Conservation (phyloP, 768 basidiomycete species). For the Suillus bovinus region DNA sequence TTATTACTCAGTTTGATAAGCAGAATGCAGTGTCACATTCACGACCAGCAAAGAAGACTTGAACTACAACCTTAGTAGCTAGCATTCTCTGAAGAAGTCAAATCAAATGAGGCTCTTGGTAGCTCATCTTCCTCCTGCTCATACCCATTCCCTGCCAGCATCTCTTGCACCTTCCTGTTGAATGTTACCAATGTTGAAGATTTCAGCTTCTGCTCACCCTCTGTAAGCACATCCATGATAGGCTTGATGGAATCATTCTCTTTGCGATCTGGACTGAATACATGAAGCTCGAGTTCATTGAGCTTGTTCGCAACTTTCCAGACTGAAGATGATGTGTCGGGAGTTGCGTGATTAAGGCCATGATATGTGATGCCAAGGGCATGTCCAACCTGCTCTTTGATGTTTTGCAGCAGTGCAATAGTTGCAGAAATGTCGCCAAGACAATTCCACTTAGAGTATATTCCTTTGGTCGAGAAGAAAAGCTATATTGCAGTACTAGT, state of each 20-base stretch:
- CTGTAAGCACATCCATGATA: conserved; percentile 13
- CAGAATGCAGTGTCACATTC: too few species aligned
- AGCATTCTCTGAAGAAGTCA: background rate
- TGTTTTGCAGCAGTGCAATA: conserved; percentile 25
- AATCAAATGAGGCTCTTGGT: conserved; percentile 7
- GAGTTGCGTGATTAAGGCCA: conserved; percentile 24
- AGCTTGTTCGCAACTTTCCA: conserved; percentile 19
- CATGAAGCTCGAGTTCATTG: conserved; percentile 15
- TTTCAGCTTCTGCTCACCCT: conserved; percentile 24
- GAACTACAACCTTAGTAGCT: too few species aligned
- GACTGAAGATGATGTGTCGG: conserved; percentile 20
- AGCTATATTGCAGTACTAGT: conserved; percentile 16
- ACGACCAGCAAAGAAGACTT: too few species aligned
- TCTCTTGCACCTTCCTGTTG: conserved; percentile 31
- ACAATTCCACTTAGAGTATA: conserved; percentile 33
- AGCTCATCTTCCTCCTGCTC: conserved; percentile 27
- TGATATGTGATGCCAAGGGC: conserved; percentile 27
- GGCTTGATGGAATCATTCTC: conserved; percentile 11
- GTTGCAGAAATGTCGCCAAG: conserved; percentile 34
- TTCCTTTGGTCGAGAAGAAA: conserved; percentile 31
- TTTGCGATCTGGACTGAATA: background rate
- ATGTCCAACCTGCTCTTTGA: conserved; percentile 30
- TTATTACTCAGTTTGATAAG: too few species aligned
- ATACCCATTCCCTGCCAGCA: conserved; percentile 13
- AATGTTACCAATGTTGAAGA: conserved; percentile 31